Conservation (phyloP, 1,284 basidiomycete genomes). For the Trichosporon asahii region DNA sequence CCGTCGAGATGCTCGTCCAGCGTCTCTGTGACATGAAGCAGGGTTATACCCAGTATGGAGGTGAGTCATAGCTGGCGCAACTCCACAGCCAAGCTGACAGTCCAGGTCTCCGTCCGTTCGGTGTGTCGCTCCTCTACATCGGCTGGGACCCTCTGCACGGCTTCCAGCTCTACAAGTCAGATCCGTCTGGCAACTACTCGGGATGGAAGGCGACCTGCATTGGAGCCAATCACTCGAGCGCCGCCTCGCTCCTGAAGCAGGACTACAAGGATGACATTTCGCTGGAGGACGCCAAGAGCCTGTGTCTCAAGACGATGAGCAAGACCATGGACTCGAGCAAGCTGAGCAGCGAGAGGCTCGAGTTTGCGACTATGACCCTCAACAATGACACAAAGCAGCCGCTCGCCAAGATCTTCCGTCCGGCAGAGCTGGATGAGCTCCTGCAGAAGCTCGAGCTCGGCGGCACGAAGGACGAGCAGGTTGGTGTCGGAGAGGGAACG, state of each 20-base stretch:
- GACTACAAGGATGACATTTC: constrained; percentile 96
- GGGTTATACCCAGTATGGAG: constrained; percentile 96
- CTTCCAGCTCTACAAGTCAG: constrained; percentile 98
- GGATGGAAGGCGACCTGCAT: constrained; percentile 99
- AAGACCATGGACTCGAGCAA: constrained; percentile 99
- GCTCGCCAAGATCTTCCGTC: constrained; percentile 86
- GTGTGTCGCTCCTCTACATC: constrained; percentile 92
- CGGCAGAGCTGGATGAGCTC: constrained; percentile 84
- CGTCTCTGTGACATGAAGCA: constrained; percentile 96
- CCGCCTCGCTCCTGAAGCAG: constrained; percentile 75
- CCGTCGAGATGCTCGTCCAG: constrained; percentile 92
- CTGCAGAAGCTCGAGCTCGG: constrained; percentile 78
- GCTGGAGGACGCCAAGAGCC: constrained; percentile 83
- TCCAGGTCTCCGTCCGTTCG: constrained; percentile 89
- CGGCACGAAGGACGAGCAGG: constrained; percentile 67
- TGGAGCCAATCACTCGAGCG: constrained; percentile 82
- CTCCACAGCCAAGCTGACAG: constrained; percentile 3
- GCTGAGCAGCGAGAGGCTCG: constrained; percentile 89
- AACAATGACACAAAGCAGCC: constrained; percentile 74
- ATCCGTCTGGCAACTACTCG: constrained; percentile 97
- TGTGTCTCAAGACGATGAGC: constrained; percentile 92
- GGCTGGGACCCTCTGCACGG: constrained; percentile 93
- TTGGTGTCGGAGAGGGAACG: constrained; percentile 48
- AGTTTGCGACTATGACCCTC: constrained; percentile 89
- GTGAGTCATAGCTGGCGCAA: constrained; percentile 53